Percentiles rank a stretch among this genome's conserved stretches.
Conservation (phyloP, 1,139 yeast species). For the Candida sanyaensis region DNA sequence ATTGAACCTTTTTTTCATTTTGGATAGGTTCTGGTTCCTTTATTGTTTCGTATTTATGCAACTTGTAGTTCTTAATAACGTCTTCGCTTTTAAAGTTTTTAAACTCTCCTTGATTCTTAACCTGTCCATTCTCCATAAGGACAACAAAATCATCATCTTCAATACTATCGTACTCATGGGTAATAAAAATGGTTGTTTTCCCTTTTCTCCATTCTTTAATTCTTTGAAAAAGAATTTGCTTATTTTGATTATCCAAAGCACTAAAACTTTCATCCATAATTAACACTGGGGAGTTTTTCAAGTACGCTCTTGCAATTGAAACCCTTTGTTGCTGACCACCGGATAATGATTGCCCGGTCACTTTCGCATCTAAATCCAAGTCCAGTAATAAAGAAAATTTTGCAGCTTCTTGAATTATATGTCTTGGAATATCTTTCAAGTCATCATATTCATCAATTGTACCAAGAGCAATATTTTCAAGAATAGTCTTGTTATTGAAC, state of each 20-base stretch:
- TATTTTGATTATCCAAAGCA: conserved; percentile 64
- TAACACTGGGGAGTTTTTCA: conserved; percentile 71
- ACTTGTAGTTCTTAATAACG: conserved; percentile 2
- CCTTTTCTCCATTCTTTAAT: conserved; percentile 63
- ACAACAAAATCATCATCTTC: conserved; percentile 54
- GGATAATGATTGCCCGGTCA: conserved; percentile 62
- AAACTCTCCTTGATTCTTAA: conserved; percentile 23
- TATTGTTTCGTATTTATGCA: background rate
- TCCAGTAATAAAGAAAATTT: conserved; percentile 52
- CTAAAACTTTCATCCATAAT: conserved; percentile 85
- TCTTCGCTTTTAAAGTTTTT: conserved; percentile 4
- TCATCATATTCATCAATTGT: conserved; percentile 26
- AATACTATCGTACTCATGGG: conserved; percentile 73
- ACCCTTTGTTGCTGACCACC: conserved; percentile 91
- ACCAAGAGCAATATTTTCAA: conserved; percentile 61
- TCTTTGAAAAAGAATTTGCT: conserved; percentile 44
- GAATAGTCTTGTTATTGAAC: conserved; percentile 60
- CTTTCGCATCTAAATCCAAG: conserved; percentile 54
- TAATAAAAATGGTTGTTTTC: conserved; percentile 75
- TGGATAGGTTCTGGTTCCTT: background rate
- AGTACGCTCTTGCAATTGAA: conserved; percentile 77
- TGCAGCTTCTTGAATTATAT: conserved; percentile 45
- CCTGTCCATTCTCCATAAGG: conserved; percentile 58
- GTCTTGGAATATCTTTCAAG: conserved; percentile 24
- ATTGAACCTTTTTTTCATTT: conserved; percentile 2